Base-by-base conservation (phyloP, 2,329 filamentous ascomycete species). In the Colletotrichum nymphaeae region DNA sequence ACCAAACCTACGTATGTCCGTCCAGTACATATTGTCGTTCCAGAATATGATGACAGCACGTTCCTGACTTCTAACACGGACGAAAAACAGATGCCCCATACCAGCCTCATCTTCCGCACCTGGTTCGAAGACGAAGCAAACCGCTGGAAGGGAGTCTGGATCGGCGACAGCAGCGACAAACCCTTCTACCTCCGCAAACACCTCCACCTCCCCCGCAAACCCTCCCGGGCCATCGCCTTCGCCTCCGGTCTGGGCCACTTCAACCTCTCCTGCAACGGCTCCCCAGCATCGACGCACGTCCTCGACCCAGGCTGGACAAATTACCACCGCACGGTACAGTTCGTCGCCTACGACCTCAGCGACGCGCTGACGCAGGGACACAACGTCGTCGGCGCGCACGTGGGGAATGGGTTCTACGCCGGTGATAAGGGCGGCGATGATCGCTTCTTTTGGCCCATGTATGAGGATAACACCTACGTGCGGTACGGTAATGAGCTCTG, bases 381-480 rank as follows among this genome's bases (percentile, higher is more conserved):
- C 14, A 88, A 88, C 73, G 78, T 78, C 0, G 78, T 88, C 59
- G 83, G 79, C 0, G 82, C 84, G 3, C 83, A 78, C 66, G 74
- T 86, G 1, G 83, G 83, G 8, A 86, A 86, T 37, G 85, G 85
- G 0, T 86, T 86, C 75, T 86, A 85, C 55, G 84, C 84, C 8
- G 84, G 85, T 2, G 82, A 84, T 42, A 80, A 84, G 57, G 82
- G 82, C 11, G 42, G 42, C 4, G 42, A 49, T 2, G 81, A 84
- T 58, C 80, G 82, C 6, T 84, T 84, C 77, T 84, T 84, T 75
- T 84, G 83, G 83, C 82, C 82, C 16, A 83, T 80, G 78, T 84
- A 84, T 49, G 82, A 84, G 73, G 83, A 84, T 72, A 84, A 84
- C 49, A 84, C 83, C 0, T 84, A 83, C 37, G 80, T 82, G 4